Conservation (phyloP, 345 rosid species). For the Ceriops zippeliana region DNA sequence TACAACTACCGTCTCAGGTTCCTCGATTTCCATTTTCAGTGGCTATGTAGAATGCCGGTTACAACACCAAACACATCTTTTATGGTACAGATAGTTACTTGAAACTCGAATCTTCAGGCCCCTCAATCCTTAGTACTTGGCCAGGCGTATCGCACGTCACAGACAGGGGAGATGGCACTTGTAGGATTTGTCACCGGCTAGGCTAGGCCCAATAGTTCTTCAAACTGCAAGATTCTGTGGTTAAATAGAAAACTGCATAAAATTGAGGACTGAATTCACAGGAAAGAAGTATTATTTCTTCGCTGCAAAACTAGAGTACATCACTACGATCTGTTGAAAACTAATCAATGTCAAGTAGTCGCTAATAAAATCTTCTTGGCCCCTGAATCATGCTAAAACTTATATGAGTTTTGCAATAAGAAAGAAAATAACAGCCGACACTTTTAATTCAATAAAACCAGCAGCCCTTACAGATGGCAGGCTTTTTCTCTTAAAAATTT, state of each 20-base stretch:
- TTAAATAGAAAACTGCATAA: neutral
- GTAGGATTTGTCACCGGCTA: neutral
- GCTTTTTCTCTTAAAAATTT: no score
- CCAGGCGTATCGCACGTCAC: no score
- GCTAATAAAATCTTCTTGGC: neutral
- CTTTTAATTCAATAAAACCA: no score
- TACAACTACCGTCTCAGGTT: conserved; percentile 56
- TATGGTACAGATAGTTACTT: neutral
- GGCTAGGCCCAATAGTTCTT: neutral
- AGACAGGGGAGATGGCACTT: neutral
- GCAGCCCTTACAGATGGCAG: no score
- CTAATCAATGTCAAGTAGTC: neutral
- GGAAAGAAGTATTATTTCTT: neutral
- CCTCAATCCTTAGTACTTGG: neutral
- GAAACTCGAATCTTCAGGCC: conserved; percentile 4
- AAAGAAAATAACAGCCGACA: no score
- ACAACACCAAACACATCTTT: neutral
- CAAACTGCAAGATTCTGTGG: conserved; percentile 16
- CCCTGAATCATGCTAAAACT: no score
- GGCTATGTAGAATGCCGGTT: conserved; percentile 4
- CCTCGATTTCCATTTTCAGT: conserved; percentile 60
- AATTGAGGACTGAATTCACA: conserved; percentile 7
- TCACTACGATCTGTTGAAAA: neutral
- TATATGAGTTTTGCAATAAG: no score
- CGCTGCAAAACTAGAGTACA: neutral